These are phyloP conservation scores for Phytophthora aleatoria DNA, from an alignment of 352 stramenopile genomes.

Conservation along the genomic window DNA sequence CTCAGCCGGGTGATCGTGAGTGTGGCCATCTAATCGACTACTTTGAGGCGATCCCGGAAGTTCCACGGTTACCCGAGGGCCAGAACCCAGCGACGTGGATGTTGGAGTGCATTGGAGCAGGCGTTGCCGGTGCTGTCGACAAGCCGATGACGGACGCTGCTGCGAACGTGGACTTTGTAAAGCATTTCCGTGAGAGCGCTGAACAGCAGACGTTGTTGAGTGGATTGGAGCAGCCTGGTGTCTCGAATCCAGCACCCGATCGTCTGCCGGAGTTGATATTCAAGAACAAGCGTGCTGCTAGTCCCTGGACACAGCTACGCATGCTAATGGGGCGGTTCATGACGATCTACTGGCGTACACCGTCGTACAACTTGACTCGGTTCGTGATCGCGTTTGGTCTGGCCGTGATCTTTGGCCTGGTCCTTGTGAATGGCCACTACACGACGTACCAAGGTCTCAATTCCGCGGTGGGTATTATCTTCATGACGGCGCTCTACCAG, in stretches of 20 bases:
- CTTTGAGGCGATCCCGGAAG: slow-evolving; percentile 40
- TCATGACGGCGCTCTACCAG: slow-evolving; percentile 75
- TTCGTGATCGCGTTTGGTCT: slow-evolving; percentile 48
- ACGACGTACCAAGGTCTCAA: slow-evolving; percentile 43
- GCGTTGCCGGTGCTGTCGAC: slow-evolving; percentile 16
- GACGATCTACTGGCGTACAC: slow-evolving; percentile 82
- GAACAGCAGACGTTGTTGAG: slow-evolving; percentile 18
- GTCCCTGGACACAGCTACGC: slow-evolving; percentile 27
- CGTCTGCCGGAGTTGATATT: slow-evolving; percentile 29
- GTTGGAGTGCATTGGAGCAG: slow-evolving; percentile 60
- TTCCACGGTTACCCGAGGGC: slow-evolving; percentile 29
- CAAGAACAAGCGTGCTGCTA: slow-evolving; percentile 40
- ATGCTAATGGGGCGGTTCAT: slow-evolving; percentile 42
- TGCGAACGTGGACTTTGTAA: slow-evolving; percentile 29
- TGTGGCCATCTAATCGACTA: slow-evolving; percentile 40
- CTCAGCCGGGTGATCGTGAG: slow-evolving; percentile 10
- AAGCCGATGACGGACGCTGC: slow-evolving; percentile 13
- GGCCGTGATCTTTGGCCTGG: slow-evolving; percentile 71
- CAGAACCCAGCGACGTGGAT: slow-evolving; percentile 82
- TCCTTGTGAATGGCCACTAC: slow-evolving; percentile 48
- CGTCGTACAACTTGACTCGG: slow-evolving; percentile 82
- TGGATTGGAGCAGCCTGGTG: slow-evolving; percentile 29
- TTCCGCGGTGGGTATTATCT: slow-evolving; percentile 67
- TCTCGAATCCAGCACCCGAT: slow-evolving; percentile 18
- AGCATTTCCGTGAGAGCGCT: slow-evolving; percentile 30